Conservation (phyloP, 805 yeast species). For the Wickerhamiella sorbophila region DNA sequence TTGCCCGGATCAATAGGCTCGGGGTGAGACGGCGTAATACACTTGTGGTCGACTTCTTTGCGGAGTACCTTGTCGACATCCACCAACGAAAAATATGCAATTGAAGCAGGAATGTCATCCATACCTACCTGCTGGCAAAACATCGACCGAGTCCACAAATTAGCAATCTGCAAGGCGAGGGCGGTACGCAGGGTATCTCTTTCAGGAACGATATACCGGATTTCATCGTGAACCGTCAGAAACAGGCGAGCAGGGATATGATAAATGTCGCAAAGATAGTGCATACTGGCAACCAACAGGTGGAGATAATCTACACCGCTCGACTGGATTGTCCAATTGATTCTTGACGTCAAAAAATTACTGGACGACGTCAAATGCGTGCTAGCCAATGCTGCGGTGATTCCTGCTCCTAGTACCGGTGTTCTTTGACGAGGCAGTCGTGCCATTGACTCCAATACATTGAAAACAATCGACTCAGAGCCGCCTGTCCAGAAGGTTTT, state of each 20-base stretch:
- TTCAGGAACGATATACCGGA: conserved; percentile 62
- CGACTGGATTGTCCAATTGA: conserved; percentile 96
- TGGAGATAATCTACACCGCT: conserved; percentile 96
- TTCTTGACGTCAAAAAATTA: conserved; percentile 67
- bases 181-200: conserved; percentile 67
- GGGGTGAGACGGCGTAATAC: conserved; percentile 81
- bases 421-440: conserved; percentile 68
- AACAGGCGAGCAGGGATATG: conserved; percentile 59
- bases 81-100: conserved; percentile 90
- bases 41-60: conserved; percentile 84
- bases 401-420: conserved; percentile 86
- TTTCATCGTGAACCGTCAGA: conserved; percentile 90
- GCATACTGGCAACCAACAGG: conserved; percentile 72
- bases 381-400: conserved; percentile 66
- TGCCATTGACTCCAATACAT: conserved; percentile 77
- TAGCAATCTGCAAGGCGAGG: conserved; percentile 72
- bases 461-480: conserved; percentile 82
- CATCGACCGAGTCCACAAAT: conserved; percentile 92
- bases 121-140: conserved; percentile 88
- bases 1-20: conserved; percentile 65
- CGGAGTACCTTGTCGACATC: conserved; percentile 81
- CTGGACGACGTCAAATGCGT: conserved; percentile 48
- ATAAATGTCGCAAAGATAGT: conserved; percentile 53
- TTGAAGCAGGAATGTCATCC: conserved; percentile 77
- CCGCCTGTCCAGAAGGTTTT: conserved; percentile 50